phyloP scores from a whole-genome alignment of 805 yeast species.

The fission yeast (Schizosaccharomyces pombe) region DNA sequence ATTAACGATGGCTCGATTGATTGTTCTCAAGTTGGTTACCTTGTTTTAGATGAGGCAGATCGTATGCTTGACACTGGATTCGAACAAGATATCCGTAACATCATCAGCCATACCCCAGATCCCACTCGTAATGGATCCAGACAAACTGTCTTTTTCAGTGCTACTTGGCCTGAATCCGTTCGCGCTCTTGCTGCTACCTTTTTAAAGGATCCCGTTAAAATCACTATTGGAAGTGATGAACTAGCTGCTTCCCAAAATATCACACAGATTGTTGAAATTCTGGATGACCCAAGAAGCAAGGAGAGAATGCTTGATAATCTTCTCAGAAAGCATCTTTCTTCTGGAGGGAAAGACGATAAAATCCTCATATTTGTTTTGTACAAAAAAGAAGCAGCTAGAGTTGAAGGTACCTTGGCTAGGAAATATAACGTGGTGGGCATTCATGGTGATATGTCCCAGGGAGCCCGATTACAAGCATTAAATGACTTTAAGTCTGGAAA shows the following conservation, averaged over 20 bases:
- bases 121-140: slow-evolving; percentile 21
- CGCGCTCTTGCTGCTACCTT: slow-evolving; percentile 71
- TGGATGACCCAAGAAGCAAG: slow-evolving; percentile 48
- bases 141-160: slow-evolving; percentile 95
- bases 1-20: slow-evolving; percentile 68
- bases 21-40: slow-evolving; percentile 41
- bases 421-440: slow-evolving; percentile 75
- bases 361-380: slow-evolving; percentile 80
- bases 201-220: slow-evolving; percentile 64
- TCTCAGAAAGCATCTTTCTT: slow-evolving; percentile 50
- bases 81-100: slow-evolving; percentile 79
- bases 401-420: slow-evolving; percentile 51
- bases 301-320: slow-evolving; percentile 53
- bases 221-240: slow-evolving; percentile 72
- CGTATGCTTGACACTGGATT: slow-evolving; percentile 97
- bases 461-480: slow-evolving; percentile 72
- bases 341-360: slow-evolving; percentile 46
- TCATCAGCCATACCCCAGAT: slow-evolving; percentile 35
- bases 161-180: slow-evolving; percentile 99
- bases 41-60: slow-evolving; percentile 93
- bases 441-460: slow-evolving; percentile 87
- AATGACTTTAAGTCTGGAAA: slow-evolving; percentile 64
- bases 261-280: slow-evolving; percentile 77
- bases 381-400: slow-evolving; percentile 86
- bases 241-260: slow-evolving; percentile 84